Base-by-base conservation (phyloP, 148 eudicot genomes). In the Rhododendron mucronatum region DNA sequence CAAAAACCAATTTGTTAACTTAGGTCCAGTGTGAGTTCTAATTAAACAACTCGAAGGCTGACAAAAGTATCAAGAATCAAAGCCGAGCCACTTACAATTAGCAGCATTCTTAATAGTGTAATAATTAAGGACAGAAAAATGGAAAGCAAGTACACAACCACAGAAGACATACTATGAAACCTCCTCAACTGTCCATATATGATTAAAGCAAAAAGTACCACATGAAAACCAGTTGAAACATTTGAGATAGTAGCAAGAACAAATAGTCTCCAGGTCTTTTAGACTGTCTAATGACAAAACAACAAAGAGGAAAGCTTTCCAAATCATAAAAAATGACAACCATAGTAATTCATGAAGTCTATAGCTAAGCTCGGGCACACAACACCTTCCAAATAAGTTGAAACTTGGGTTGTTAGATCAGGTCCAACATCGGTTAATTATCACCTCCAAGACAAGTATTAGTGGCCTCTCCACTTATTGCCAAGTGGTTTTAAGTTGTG, bases 1-100 rank as follows among this genome's bases (percentile, higher is more conserved):
- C 90, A 87, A 81, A 71, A 85, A 48, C 69, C 86, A 87, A 87
- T 33, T 75, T 67, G 48, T 50, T 47, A 33, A 41, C 79, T 78
- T 65, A 81, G 41, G 83, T 88, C 35, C n/a, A 59, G 75, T 16
- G 3, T 7, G 1, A 83, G 23, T 69, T 53, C 79, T 50, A 20
- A 47, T 55, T 53, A 26, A 82, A 21, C 63, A 45, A 16, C 35
- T 48, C 48, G 0, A 47, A 53, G 55, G 44, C 35, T 67, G 4
- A 23, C 55, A 45, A 5, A 26, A 39, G 61, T 39, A 71, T 80
- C 23, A 45, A 86, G 83, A 80, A 35, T 7, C 28, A 21, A 67
- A 44, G 21, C 28, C 18, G 37, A 57, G 74, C 26, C 35, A 39
- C 47, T 77, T 23, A 16, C 55, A 78, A n/a, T 76, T 28, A 39